These are phyloP conservation scores for Yamadazyma atmosphaerica DNA, from an alignment of 1,139 yeast species.

Conservation along the genomic window DNA sequence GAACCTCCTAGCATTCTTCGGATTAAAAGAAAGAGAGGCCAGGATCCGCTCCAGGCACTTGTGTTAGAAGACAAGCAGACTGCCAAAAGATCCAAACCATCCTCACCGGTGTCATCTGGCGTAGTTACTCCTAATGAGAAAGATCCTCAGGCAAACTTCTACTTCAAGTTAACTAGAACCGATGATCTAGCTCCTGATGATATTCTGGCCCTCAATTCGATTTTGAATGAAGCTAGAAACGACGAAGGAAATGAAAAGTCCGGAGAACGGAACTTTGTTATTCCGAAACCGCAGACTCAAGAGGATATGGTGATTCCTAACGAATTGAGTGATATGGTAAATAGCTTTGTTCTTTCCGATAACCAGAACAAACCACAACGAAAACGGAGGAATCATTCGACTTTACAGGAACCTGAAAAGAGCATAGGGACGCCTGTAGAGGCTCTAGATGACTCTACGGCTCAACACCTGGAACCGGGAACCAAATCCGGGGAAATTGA, in stretches of 20 bases:
- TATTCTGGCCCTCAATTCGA: conserved; percentile 11
- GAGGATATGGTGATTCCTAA: conserved; percentile 52
- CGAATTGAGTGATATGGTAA: conserved; percentile 69
- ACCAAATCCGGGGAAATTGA: too few relatives aligned
- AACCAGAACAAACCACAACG: conserved; percentile 5
- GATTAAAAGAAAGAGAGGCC: conserved; percentile 80
- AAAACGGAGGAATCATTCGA: conserved; percentile 6
- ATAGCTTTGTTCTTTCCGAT: conserved; percentile 44
- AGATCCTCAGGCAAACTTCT: conserved; percentile 22
- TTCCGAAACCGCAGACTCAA: conserved; percentile 33
- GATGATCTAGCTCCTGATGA: conserved; percentile 33
- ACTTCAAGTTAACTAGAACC: conserved; percentile 66
- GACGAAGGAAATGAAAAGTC: conserved; percentile 9
- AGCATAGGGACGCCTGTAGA: too few relatives aligned
- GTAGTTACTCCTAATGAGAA: conserved; percentile 16
- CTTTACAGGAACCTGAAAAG: too few relatives aligned
- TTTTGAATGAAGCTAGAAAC: conserved; percentile 13
- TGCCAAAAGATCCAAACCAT: conserved; percentile 47
- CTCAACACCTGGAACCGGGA: too few relatives aligned
- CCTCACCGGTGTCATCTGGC: conserved; percentile 32
- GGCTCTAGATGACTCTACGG: too few relatives aligned
- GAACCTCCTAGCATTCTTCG: conserved; percentile 64
- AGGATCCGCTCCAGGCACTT: conserved; percentile 85
- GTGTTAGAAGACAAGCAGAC: conserved; percentile 39
- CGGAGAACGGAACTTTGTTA: conserved; percentile 27